Evolutionary conservation across 495 filamentous ascomycete genomes (phyloP), one percentile per base, ranked within the genome.

Genomic region (Parmelia sp.): DNA sequence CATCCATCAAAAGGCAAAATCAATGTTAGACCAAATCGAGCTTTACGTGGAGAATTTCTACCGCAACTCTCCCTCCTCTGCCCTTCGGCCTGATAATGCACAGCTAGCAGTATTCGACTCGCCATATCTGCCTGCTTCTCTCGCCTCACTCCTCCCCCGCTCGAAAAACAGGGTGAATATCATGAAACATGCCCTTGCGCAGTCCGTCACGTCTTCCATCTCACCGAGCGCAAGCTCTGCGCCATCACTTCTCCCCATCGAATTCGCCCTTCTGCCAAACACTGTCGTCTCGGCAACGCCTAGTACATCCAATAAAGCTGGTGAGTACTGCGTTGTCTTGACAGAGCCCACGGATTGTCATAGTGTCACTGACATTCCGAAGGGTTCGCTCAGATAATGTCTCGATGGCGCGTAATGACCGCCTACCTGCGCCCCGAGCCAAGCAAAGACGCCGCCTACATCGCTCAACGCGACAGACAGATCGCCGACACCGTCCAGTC

Each of bases 41-140:
- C 58, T 69, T 15, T 65, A 73, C 37, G 62, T 71, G 31, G 72
- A 73, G 36, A 73, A 72, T 36, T 74, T 70, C 44, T 74, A 74
- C 58, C 71, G 58, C 15, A 47, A 60, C 14, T 21, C 56, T 1
- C 15, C 66, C 17, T n/a, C 39, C 5, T 60, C 40, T 21, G 39
- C 29, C 14, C 2, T 55, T 44, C 31, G 35, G 55, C 31, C 31
- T 7, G 29, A 56, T 8, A 27, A 64, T 25, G 29, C 57, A 15
- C 60, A 63, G 39, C 17, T 69, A 7, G 53, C 57, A 7, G 35
- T 29, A 27, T 68, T 65, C 51, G 25, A 68, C 21, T 65, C 62
- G 3, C 58, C 66, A 14, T 58, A 49, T 21, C 23, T 68, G 12
- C 56, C 57, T 12, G 42, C 17, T 15, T 14, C 62, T 5, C 57